phyloP scores from a whole-genome alignment of 2,329 filamentous ascomycete species.

The Talaromyces funiculosus region DNA sequence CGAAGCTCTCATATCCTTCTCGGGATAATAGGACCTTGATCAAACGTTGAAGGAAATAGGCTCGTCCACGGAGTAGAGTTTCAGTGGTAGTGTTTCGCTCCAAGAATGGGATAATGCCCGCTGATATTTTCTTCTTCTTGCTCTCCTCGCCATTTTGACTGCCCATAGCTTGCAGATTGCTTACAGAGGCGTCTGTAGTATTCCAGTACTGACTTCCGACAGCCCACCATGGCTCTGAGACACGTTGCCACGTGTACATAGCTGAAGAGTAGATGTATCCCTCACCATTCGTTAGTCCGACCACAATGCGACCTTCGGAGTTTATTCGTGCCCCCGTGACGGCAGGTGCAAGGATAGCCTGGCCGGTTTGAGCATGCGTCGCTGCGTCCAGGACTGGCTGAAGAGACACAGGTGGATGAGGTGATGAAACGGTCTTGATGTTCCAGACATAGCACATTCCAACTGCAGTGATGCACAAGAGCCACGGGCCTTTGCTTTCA shows the following conservation, averaged over 20 bases:
- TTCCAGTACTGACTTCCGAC: conserved; percentile 99
- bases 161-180: conserved; percentile 68
- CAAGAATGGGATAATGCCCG: conserved; percentile 86
- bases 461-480: conserved; percentile 81
- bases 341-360: conserved; percentile 73
- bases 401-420: conserved; percentile 83
- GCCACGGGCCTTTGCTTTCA: conserved; percentile 81
- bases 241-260: conserved; percentile 87
- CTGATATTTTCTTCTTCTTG: conserved; percentile 59
- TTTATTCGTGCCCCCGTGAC: conserved; percentile 90
- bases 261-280: conserved; percentile 81
- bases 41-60: conserved; percentile 83
- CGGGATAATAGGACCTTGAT: conserved; percentile 83
- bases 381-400: conserved; percentile 86
- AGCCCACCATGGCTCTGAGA: conserved; percentile 98
- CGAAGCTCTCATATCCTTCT: conserved; percentile 88
- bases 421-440: conserved; percentile 71
- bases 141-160: conserved; percentile 53
- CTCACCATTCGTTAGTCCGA: conserved; percentile 92
- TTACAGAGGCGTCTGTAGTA: conserved; percentile 83
- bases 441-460: conserved; percentile 95
- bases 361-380: conserved; percentile 68
- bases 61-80: conserved; percentile 81
- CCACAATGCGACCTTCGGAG: conserved; percentile 73
- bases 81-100: conserved; percentile 94